Evolutionary conservation across 1,139 yeast genomes (phyloP).

Genomic region (Yamadazyma jaroonii): DNA sequence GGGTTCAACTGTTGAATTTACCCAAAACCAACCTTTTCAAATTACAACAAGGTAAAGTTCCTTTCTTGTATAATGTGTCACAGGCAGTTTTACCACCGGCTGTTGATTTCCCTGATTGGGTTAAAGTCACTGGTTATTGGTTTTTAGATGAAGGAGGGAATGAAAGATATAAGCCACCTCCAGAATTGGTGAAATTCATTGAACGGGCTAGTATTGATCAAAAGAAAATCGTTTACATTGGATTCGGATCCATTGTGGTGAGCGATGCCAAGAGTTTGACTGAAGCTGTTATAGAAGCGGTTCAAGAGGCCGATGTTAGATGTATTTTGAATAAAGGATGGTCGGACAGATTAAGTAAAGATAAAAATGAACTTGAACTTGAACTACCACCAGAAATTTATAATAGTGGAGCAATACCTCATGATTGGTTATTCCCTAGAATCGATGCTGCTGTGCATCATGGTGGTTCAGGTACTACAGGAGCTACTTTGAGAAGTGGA

Average conservation of each 20-base stretch:
- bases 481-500: conserved; percentile 85
- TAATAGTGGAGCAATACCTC: conserved; percentile 76
- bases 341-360: conserved; percentile 66
- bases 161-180: conserved; percentile 61
- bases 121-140: conserved; percentile 95
- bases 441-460: conserved; percentile 96
- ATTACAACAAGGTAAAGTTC: conserved; percentile 75
- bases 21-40: conserved; percentile 68
- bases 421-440: conserved; percentile 89
- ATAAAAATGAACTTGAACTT: conserved; percentile 21
- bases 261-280: conserved; percentile 78
- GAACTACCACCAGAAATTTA: conserved; percentile 68
- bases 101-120: conserved; percentile 92
- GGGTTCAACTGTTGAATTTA: conserved; percentile 62
- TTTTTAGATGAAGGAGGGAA: conserved; percentile 70
- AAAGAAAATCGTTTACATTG: conserved; percentile 82
- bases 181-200: conserved; percentile 58
- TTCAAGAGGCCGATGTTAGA: conserved; percentile 71
- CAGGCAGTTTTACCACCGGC: conserved; percentile 90
- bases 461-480: conserved; percentile 98
- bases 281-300: conserved; percentile 74
- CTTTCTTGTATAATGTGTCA: conserved; percentile 85
- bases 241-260: conserved; percentile 95
- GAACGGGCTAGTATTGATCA: conserved; percentile 55
- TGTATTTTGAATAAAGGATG: conserved; percentile 93